Evolutionary conservation across 331 rosid genomes (phyloP), one percentile per base, ranked within the genome.

Genomic region (Pyracantha coccinea): DNA sequence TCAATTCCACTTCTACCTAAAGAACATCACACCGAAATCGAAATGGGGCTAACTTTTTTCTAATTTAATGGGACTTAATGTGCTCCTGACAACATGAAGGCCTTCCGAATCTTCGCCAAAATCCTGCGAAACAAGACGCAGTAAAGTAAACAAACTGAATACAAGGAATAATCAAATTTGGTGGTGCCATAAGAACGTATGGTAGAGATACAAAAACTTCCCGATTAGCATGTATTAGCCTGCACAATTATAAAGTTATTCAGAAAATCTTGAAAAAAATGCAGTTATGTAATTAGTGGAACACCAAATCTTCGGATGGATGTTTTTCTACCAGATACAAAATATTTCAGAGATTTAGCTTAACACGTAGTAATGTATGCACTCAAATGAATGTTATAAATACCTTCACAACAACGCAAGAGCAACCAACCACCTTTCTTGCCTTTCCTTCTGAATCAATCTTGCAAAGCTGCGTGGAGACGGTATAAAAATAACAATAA

Each of bases 401-500:
- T 89, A 93, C 97, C 97, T 89, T 87, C 47, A 93, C 96, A 72
- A 93, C 98, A 4, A 93, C 90, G 13, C 97, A 93, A 28, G 97
- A 85, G 83, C 97, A 93, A 23, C 98, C 97, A 45, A 91, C 92
- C 8, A 93, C 96, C 80, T 91, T 93, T 72, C 98, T 89, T 1
- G 98, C 98, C 78, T 93, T 93, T 31, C 98, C 98, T 77, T 93
- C 98, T 0, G 97, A 88, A 59, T 93, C 98, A 35, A 91, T 88
- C 85, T 93, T 93, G 79, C 98, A 93, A 80, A 93, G 82, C 98
- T 93, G 89, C 19, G n/a, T 14, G 16, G 15, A 64, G 62, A 41
- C 0, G 44, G 44, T n/a, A n/a, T n/a, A n/a, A n/a, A n/a, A n/a
- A n/a, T n/a, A n/a, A n/a, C 15, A n/a, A n/a, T n/a, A n/a, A n/a